phyloP scores from a whole-genome alignment of 345 rosid genomes.

The Pistacia atlantica region DNA sequence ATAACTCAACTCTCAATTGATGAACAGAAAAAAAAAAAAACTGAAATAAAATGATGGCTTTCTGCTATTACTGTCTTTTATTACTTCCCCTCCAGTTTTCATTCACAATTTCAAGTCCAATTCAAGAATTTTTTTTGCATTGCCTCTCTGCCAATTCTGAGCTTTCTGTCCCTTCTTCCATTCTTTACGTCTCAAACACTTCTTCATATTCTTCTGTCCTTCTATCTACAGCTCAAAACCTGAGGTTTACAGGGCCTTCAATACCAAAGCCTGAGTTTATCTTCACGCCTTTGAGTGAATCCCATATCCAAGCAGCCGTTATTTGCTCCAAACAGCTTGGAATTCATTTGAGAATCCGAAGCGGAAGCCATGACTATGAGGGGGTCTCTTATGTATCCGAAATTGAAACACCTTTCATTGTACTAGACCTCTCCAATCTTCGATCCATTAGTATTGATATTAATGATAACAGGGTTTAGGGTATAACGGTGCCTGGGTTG shows the following conservation, averaged over 20 bases:
- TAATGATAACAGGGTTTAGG: conserved; percentile 36
- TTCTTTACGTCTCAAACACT: conserved; percentile 39
- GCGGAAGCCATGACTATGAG: conserved; percentile 57
- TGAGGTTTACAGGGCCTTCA: conserved; percentile 38
- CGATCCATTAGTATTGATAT: conserved; percentile 46
- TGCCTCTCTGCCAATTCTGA: conserved; percentile 42
- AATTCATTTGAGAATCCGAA: conserved; percentile 51
- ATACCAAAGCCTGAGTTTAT: conserved; percentile 50
- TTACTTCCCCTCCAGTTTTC: conserved; percentile 17
- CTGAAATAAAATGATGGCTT: conserved; percentile 19
- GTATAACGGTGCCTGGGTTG: conserved; percentile 58
- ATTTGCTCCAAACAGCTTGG: conserved; percentile 43
- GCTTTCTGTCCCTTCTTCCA: conserved; percentile 24
- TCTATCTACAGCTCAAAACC: conserved; percentile 51
- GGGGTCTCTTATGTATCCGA: not conserved
- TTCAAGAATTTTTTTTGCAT: conserved; percentile 42
- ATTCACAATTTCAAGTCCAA: conserved; percentile 4
- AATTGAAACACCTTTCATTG: not conserved
- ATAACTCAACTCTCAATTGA: not conserved
- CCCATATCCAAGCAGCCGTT: not conserved
- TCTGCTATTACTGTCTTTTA: conserved; percentile 12
- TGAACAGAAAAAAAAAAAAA: too few relatives aligned
- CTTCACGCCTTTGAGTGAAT: not conserved
- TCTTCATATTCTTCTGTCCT: conserved; percentile 43
- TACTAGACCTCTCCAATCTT: conserved; percentile 8